Conservation (phyloP, 164 flowering plant genomes). For the Liquidambar formosana region DNA sequence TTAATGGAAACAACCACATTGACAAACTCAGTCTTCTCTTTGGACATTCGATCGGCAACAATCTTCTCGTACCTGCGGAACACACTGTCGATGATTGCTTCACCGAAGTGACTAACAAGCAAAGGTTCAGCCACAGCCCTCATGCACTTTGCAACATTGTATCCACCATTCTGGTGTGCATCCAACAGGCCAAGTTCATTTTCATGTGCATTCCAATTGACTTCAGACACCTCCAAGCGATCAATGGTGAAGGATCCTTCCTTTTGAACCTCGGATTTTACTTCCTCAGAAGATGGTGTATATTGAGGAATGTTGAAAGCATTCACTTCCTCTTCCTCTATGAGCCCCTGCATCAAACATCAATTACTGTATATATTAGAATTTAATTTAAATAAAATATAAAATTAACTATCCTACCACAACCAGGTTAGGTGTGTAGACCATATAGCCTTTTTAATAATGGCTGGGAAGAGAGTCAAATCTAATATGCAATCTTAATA, state of each 20-base stretch:
- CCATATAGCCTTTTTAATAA: no score
- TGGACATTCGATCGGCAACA: constrained; percentile 23
- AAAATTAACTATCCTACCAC: no score
- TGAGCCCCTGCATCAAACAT: constrained; percentile 45
- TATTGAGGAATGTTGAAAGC: constrained; percentile 57
- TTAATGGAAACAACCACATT: constrained; percentile 40
- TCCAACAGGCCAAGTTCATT: background rate
- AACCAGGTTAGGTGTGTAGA: no score
- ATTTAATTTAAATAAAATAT: no score
- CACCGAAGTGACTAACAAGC: constrained; percentile 37
- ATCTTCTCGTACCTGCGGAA: constrained; percentile 20
- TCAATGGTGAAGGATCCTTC: constrained; percentile 56
- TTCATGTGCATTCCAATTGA: constrained; percentile 26
- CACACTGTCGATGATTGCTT: constrained; percentile 28
- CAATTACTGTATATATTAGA: no score
- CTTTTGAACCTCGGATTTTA: constrained; percentile 27
- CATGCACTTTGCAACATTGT: constrained; percentile 27
- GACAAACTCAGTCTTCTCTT: constrained; percentile 32
- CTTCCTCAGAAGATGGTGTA: constrained; percentile 46
- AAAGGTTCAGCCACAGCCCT: constrained; percentile 49
- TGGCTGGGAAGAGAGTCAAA: no score
- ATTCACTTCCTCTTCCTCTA: constrained; percentile 47
- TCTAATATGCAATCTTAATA: no score
- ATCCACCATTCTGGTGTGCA: constrained; percentile 15
- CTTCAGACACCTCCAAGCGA: constrained; percentile 27